Evolutionary conservation across 306 rosid genomes (phyloP).

Genomic region (Gleditsia sinensis): DNA sequence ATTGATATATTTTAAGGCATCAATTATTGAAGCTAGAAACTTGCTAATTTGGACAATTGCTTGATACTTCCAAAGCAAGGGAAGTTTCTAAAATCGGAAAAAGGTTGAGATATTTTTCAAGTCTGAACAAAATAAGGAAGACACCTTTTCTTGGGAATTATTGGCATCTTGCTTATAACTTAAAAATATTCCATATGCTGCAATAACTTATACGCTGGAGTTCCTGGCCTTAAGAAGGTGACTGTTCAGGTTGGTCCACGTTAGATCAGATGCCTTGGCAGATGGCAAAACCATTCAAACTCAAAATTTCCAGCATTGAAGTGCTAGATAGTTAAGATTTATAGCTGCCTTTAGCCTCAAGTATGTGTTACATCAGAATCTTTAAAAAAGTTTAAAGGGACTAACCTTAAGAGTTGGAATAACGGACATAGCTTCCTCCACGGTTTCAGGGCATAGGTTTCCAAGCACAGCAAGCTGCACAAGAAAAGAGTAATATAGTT

Average conservation of each 20-base stretch:
- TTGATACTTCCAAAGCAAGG: not conserved
- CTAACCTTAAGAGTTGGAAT: slow-evolving; percentile 36
- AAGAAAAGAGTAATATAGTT: not conserved
- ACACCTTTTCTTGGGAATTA: not conserved
- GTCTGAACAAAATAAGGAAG: not conserved
- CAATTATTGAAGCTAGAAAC: slow-evolving; percentile 23
- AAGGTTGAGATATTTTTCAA: slow-evolving; percentile 28
- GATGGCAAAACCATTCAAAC: slow-evolving; percentile 12
- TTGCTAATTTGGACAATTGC: not conserved
- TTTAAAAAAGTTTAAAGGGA: not conserved
- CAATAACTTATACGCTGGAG: slow-evolving; percentile 11
- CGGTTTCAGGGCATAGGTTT: slow-evolving; percentile 41
- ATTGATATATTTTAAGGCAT: not conserved
- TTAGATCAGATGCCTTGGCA: slow-evolving; percentile 9
- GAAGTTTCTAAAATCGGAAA: not conserved
- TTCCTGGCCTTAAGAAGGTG: not conserved
- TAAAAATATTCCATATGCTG: slow-evolving; percentile 2
- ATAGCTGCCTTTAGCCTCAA: slow-evolving; percentile 25
- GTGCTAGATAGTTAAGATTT: not conserved
- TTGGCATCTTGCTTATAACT: slow-evolving; percentile 13
- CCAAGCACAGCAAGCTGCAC: slow-evolving; percentile 38
- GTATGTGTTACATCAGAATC: slow-evolving; percentile 7
- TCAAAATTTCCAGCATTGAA: not conserved
- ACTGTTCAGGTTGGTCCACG: not conserved
- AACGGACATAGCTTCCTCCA: slow-evolving; percentile 34